Evolutionary conservation across 1,284 basidiomycete genomes (phyloP).

Genomic region (Ceratorhiza oryzae-sativae): DNA sequence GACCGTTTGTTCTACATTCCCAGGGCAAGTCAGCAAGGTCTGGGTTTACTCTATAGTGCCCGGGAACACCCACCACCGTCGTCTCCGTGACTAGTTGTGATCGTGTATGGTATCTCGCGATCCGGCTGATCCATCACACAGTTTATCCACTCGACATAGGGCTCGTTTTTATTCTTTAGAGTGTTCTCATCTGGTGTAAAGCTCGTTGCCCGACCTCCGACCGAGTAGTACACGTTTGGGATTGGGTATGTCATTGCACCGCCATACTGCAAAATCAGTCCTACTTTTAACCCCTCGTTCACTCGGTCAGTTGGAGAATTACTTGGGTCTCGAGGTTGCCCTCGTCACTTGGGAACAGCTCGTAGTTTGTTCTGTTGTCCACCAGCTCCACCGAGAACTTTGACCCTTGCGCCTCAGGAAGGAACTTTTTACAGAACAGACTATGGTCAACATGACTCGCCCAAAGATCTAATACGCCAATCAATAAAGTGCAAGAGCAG

Average conservation of each 20-base stretch:
- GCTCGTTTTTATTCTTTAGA: constrained; percentile 64
- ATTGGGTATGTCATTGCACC: constrained; percentile 43
- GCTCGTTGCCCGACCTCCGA: constrained; percentile 44
- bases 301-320: constrained; percentile 36
- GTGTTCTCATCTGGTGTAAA: constrained; percentile 46
- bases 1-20: constrained; percentile 27
- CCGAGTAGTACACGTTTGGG: constrained; percentile 47
- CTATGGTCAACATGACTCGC: constrained; percentile 63
- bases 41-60: no score
- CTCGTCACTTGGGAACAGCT: constrained; percentile 65
- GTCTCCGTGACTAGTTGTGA: constrained; percentile 40
- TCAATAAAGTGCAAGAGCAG: background rate
- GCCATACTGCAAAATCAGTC: background rate
- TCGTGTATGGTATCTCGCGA: constrained; percentile 1
- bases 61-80: background rate
- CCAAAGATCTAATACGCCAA: constrained; percentile 47
- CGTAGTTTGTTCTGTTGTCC: constrained; percentile 67
- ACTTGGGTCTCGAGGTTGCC: constrained; percentile 30
- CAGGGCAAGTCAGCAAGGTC: background rate
- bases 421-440: constrained; percentile 64
- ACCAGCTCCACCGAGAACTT: constrained; percentile 62
- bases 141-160: constrained; percentile 46
- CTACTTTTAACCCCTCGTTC: constrained; percentile 61
- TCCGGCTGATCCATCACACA: constrained; percentile 15
- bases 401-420: constrained; percentile 59